Evolutionary conservation across 192 early-diverging fungal species (phyloP).

Genomic region (Coemansia javaensis): DNA sequence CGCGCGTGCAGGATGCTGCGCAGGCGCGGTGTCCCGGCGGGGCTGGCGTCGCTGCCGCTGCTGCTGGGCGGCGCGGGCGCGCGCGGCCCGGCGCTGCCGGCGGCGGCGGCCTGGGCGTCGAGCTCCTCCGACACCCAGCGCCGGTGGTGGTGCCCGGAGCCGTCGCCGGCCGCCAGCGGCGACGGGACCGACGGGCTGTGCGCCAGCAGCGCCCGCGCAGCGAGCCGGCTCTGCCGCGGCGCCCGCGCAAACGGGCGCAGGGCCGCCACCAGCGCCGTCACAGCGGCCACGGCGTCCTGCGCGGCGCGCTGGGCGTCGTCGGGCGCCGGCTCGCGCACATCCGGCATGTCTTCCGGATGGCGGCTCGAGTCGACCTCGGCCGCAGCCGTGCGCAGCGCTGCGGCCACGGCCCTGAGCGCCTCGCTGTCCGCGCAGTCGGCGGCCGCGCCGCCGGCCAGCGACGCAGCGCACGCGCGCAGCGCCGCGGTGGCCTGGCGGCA

Average conservation of each 20-base stretch:
- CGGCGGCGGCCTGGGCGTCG: conserved; percentile 7
- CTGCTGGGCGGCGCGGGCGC: conserved; percentile 4
- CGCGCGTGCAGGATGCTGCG: conserved; percentile 11
- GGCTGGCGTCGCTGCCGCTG: neutral
- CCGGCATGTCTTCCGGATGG: neutral
- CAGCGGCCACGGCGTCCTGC: conserved; percentile 10
- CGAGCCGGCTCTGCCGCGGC: conserved; percentile 26
- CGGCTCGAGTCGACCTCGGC: conserved; percentile 4
- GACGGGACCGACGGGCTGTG: conserved; percentile 31
- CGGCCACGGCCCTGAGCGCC: conserved; percentile 7
- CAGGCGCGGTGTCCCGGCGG: neutral
- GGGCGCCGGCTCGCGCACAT: no score
- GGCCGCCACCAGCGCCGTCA: conserved; percentile 21
- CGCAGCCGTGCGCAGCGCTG: conserved; percentile 9
- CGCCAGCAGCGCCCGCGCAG: conserved; percentile 19
- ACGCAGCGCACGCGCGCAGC: conserved; percentile 18
- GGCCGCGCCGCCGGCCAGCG: conserved; percentile 9
- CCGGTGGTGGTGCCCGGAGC: conserved; percentile 27
- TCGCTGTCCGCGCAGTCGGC: conserved; percentile 1
- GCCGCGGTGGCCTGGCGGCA: conserved; percentile 21
- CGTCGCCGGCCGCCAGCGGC: conserved; percentile 22
- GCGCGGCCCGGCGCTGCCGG: neutral
- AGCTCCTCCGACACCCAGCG: conserved; percentile 46
- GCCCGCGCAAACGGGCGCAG: conserved; percentile 30
- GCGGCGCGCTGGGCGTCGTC: neutral